Base-by-base conservation (phyloP, 2,329 filamentous ascomycete genomes). In the Monilinia laxa region DNA sequence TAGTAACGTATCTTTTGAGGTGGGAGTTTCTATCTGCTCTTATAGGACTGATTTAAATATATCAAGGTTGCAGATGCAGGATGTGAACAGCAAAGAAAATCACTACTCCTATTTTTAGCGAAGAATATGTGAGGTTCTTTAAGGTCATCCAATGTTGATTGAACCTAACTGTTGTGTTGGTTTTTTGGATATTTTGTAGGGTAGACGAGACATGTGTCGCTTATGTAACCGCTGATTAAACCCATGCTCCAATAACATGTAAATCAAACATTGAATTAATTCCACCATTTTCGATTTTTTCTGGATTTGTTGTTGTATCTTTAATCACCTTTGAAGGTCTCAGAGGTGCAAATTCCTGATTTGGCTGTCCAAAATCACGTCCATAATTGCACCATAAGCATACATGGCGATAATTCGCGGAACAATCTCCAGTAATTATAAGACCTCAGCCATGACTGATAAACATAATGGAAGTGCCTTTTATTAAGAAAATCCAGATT, bases 161-260 rank as follows among this genome's bases (percentile, higher is more conserved):
- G 18, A 20, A 12, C 16, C 42, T 45, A 20, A 45, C 42, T 18
- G 5, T 16, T 18, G 18, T 47, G 42, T 47, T 47, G 42, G 28
- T 20, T n/a, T 5, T 47, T 47, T 7, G 10, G 28, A 28, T 58
- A 31, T 14, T 28, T n/a, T 45, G 28, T 18, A 18, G 4, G 20
- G 1, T 7, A 25, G 16, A 18, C n/a, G 4, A 28, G 12, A 47
- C n/a, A 3, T 23, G 20, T 31, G 6, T 4, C 3, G 28, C 9
- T 55, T 35, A 55, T n/a, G 31, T 23, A 55, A 38, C 31, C 31
- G 42, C 42, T 59, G 47, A 25, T 23, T 59, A 49, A 59, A 47
- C 45, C 45, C 45, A 20, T n/a, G 18, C 18, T 47, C 35, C 1
- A 38, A 49, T 28, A 38, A 51, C 20, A 23, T 4, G 25, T 1